A percentile compares a stretch with the other conserved stretches of the same genome.
Evolutionary conservation across 352 stramenopile genomes (phyloP).

Genomic region (Heterotrichella gracilis): DNA sequence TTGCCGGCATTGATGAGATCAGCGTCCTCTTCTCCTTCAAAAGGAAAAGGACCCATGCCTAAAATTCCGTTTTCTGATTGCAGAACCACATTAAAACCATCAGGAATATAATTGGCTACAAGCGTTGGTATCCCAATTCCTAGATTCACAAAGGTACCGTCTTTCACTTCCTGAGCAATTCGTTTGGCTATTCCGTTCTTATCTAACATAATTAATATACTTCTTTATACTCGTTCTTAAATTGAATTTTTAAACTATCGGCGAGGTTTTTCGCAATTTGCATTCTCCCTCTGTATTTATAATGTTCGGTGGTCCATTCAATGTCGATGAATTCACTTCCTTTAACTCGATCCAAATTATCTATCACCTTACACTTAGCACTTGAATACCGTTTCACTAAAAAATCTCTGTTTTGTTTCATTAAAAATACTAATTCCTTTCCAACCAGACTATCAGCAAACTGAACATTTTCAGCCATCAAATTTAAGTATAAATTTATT

Average conservation of each 20-base stretch:
- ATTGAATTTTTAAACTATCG: background rate
- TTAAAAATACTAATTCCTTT: constrained; percentile 15
- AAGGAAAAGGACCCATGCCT: constrained; percentile 56
- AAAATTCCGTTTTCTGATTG: constrained; percentile 78
- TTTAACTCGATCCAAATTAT: constrained; percentile 7
- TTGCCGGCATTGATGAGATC: constrained; percentile 88
- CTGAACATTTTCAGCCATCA: constrained; percentile 1
- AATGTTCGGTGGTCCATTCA: background rate
- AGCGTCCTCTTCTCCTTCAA: constrained; percentile 43
- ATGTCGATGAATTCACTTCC: background rate
- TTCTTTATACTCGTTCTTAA: constrained; percentile 13
- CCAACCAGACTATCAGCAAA: background rate
- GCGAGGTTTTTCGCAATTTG: constrained; percentile 4
- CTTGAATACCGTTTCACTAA: background rate
- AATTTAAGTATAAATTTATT: background rate
- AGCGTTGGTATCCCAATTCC: constrained; percentile 73
- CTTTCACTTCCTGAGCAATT: constrained; percentile 34
- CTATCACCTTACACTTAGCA: constrained; percentile 3
- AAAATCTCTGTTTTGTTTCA: constrained; percentile 3
- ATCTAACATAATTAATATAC: constrained; percentile 14
- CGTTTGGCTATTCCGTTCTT: constrained; percentile 33
- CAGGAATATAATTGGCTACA: constrained; percentile 61
- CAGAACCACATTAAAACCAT: constrained; percentile 59
- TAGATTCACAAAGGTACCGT: constrained; percentile 88
- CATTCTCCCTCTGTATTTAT: constrained; percentile 10